Percentiles rank a stretch among this genome's conserved stretches.
Conservation (phyloP, 257 asterid genomes). For the Ligustrum vulgare region DNA sequence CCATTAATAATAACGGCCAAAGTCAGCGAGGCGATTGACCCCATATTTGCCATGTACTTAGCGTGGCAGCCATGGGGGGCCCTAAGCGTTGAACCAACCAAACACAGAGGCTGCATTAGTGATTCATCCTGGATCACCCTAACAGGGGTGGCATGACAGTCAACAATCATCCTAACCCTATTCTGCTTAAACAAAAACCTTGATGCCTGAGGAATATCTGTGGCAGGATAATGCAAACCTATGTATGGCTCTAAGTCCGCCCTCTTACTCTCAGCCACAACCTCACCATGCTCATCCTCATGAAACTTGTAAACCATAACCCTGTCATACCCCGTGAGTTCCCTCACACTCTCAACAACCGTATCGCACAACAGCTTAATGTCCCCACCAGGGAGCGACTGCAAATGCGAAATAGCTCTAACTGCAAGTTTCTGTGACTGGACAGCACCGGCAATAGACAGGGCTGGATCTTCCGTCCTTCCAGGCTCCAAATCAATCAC, state of each 20-base stretch:
- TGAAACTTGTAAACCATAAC: slow-evolving; percentile 88
- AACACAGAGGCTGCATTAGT: slow-evolving; percentile 63
- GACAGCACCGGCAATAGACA: slow-evolving; percentile 80
- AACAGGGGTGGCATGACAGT: slow-evolving; percentile 52
- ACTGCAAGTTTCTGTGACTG: slow-evolving; percentile 86
- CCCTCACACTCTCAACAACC: slow-evolving; percentile 68
- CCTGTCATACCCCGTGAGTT: slow-evolving; percentile 75
- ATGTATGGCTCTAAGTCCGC: slow-evolving; percentile 58
- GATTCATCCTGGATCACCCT: slow-evolving; percentile 50
- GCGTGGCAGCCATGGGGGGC: slow-evolving; percentile 70
- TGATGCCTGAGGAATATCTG: slow-evolving; percentile 68
- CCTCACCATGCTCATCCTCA: slow-evolving; percentile 80
- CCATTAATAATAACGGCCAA: slow-evolving; percentile 59
- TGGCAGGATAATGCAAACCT: slow-evolving; percentile 62
- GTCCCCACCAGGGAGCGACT: slow-evolving; percentile 83
- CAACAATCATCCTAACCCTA: slow-evolving; percentile 65
- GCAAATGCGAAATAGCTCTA: slow-evolving; percentile 75
- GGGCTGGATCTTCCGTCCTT: slow-evolving; percentile 69
- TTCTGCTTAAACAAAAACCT: slow-evolving; percentile 65
- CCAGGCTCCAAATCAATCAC: slow-evolving; percentile 91
- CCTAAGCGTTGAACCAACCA: slow-evolving; percentile 64
- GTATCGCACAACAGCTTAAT: slow-evolving; percentile 72
- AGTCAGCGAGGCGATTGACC: slow-evolving; percentile 56
- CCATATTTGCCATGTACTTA: slow-evolving; percentile 69
- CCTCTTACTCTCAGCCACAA: slow-evolving; percentile 62